Evolutionary conservation across 495 filamentous ascomycete genomes (phyloP), one percentile per base, ranked within the genome.

Genomic region (Pyrenopolyporus hunteri): DNA sequence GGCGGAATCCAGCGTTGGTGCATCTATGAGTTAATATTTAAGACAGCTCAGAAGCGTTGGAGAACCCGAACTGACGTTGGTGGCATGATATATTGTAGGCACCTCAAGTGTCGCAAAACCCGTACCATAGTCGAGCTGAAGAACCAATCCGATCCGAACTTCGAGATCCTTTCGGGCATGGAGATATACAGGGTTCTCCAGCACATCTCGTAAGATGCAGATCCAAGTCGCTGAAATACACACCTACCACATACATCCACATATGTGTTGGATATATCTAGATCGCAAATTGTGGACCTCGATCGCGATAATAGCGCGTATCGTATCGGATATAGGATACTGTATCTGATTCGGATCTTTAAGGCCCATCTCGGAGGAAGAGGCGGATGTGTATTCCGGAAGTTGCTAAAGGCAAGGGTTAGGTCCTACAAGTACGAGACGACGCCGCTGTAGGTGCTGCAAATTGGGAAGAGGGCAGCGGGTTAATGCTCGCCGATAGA

Each of bases 401-500:
- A 20, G 11, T 39, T 37, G 35, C 16, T 31, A 32, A 39, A 22
- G n/a, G 32, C 60, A 64, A 54, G 55, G 55, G 46, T n/a, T n/a
- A n/a, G n/a, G n/a, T n/a, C n/a, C n/a, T n/a, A n/a, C n/a, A n/a
- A n/a, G n/a, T n/a, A n/a, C n/a, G n/a, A n/a, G n/a, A n/a, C 8
- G 23, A 26, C 2, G 50, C 32, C 31, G 29, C 36, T 28, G 61
- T 50, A 28, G 50, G 51, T 48, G 45, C 29, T 17, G 44, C 16
- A n/a, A n/a, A n/a, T n/a, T n/a, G n/a, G n/a, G n/a, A n/a, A n/a
- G n/a, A n/a, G n/a, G n/a, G n/a, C n/a, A 28, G 23, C 56, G 47
- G 63, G 51, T 46, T 44, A 61, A 50, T 50, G 20, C 52, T 66
- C 63, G 63, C 57, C 51, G 51, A 44, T 53, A 54, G 14, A 61